Percentiles rank a stretch among this genome's conserved stretches.
phyloP scores from a whole-genome alignment of 2,329 filamentous ascomycete species.

The Sclerotinia borealis region DNA sequence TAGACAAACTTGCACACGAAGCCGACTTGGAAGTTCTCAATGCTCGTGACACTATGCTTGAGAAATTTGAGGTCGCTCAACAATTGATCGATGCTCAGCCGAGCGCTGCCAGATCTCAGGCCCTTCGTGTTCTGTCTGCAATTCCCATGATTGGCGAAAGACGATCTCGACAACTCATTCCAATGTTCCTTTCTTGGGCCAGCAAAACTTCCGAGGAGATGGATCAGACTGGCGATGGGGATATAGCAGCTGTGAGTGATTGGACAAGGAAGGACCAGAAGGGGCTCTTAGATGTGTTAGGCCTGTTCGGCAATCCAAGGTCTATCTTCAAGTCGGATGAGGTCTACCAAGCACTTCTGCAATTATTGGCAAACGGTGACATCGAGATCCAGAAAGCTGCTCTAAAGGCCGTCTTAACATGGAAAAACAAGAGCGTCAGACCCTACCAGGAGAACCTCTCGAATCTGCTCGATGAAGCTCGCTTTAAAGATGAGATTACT shows the following conservation, averaged over 20 bases:
- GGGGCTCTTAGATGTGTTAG: slow-evolving; percentile 72
- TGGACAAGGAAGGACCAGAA: slow-evolving; percentile 82
- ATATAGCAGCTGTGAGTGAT: slow-evolving; percentile 36
- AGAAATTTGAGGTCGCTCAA: slow-evolving; percentile 60
- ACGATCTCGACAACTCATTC: slow-evolving; percentile 76
- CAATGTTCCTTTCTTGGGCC: slow-evolving; percentile 80
- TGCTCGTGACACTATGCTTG: slow-evolving; percentile 52
- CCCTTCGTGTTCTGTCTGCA: slow-evolving; percentile 69
- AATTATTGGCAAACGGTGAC: slow-evolving; percentile 80
- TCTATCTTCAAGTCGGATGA: slow-evolving; percentile 73
- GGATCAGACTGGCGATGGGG: slow-evolving; percentile 25
- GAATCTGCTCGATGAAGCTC: slow-evolving; percentile 81
- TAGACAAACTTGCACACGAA: slow-evolving; percentile 47
- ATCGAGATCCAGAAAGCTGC: slow-evolving; percentile 80
- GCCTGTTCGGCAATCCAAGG: slow-evolving; percentile 78
- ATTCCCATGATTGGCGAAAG: slow-evolving; percentile 78
- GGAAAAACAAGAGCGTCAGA: slow-evolving; percentile 73
- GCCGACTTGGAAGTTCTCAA: slow-evolving; percentile 48
- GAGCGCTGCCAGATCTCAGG: slow-evolving; percentile 63
- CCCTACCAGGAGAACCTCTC: slow-evolving; percentile 80
- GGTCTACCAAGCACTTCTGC: slow-evolving; percentile 69
- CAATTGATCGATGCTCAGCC: slow-evolving; percentile 44
- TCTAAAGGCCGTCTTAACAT: slow-evolving; percentile 77
- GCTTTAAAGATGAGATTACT: slow-evolving; percentile 90
- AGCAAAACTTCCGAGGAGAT: slow-evolving; percentile 38